phyloP scores from a whole-genome alignment of 2,329 filamentous ascomycete genomes.

The Ophiosphaerella narmari region DNA sequence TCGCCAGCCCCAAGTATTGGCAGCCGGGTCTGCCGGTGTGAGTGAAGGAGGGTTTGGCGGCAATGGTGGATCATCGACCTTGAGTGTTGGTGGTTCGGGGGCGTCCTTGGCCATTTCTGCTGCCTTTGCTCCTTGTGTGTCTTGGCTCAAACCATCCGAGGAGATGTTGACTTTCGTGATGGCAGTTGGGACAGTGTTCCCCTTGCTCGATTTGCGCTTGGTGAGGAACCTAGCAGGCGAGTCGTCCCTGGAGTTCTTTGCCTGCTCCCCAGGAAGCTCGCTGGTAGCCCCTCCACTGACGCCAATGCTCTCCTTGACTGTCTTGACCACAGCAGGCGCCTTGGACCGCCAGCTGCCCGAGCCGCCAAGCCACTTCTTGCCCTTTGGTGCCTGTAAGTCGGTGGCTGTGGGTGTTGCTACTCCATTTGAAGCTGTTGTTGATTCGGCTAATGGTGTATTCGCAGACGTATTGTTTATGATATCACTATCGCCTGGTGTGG shows the following conservation, averaged over 20 bases:
- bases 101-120: constrained; percentile 11
- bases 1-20: constrained; percentile 47
- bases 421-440: constrained; percentile 14
- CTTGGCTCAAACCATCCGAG: constrained; percentile 40
- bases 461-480: constrained; percentile 18
- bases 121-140: constrained; percentile 25
- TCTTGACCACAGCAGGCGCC: constrained; percentile 53
- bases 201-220: constrained; percentile 53
- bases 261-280: constrained; percentile 42
- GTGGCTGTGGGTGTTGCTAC: constrained; percentile 20
- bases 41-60: constrained; percentile 48
- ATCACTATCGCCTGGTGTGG: constrained; percentile 19
- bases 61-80: constrained; percentile 46
- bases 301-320: constrained; percentile 53
- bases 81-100: constrained; percentile 13
- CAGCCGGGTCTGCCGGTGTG: constrained; percentile 8
- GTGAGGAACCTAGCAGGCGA: constrained; percentile 46
- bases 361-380: constrained; percentile 51
- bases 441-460: constrained; percentile 16
- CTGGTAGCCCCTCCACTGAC: constrained; percentile 50
- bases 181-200: constrained; percentile 50
- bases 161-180: constrained; percentile 54
- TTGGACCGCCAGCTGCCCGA: constrained; percentile 53
- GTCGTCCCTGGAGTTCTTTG: constrained; percentile 30
- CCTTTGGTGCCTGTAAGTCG: constrained; percentile 26